A percentile compares a stretch with the other conserved stretches of the same genome.
phyloP scores from a whole-genome alignment of 768 basidiomycete genomes.

The Auricularia auricula-judae region DNA sequence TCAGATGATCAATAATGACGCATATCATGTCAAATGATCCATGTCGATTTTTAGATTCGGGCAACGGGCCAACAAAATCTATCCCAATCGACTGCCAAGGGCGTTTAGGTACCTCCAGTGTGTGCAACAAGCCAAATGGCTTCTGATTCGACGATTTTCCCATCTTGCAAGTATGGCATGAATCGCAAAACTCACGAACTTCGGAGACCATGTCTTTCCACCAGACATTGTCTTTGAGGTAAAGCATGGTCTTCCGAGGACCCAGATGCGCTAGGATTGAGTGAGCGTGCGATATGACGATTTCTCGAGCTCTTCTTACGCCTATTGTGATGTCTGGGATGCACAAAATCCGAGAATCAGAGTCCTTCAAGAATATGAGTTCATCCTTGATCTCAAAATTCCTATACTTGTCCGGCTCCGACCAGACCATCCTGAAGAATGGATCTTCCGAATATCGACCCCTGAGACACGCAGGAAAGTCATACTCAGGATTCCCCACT shows the following conservation, averaged over 20 bases:
- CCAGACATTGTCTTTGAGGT: conserved; percentile 16
- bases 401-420: conserved; percentile 2
- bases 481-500: conserved; percentile 4
- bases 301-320: conserved; percentile 4
- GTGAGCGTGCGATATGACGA: conserved; percentile 15
- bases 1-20: conserved; percentile 16
- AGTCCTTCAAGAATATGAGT: conserved; percentile 5
- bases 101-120: conserved; percentile 13
- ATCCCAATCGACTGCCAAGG: conserved; percentile 8
- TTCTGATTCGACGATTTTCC: conserved; percentile 13
- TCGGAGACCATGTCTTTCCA: conserved; percentile 27
- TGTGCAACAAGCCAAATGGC: conserved; percentile 16
- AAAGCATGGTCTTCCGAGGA: conserved; percentile 11
- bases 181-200: conserved; percentile 15
- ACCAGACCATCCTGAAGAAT: conserved; percentile 18
- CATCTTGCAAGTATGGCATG: conserved; percentile 13
- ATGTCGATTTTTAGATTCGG: conserved; percentile 13
- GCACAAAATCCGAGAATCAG: conserved; percentile 3
- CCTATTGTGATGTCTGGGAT: conserved; percentile 8
- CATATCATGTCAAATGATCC: conserved; percentile 16
- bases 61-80: conserved; percentile 18
- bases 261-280: conserved; percentile 30
- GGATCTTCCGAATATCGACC: conserved; percentile 11
- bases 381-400: conserved; percentile 7
- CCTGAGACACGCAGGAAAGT: conserved; percentile 9